Percentiles rank a stretch among this genome's conserved stretches.
Conservation (phyloP, 1,284 basidiomycete species). For the Gomphus bonarii region DNA sequence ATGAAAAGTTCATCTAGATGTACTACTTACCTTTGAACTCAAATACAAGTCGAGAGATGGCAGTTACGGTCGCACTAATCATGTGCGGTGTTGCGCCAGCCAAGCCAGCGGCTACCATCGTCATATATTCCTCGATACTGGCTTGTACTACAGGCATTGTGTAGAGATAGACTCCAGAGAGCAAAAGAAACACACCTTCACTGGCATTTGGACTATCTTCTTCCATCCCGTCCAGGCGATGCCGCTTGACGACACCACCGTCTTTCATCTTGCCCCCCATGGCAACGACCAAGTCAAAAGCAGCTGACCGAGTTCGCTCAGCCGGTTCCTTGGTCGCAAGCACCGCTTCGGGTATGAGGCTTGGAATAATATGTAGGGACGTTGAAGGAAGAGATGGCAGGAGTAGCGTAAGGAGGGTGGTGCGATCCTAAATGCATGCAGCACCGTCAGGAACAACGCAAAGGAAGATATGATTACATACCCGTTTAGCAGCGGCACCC, state of each 20-base stretch:
- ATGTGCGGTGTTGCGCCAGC: constrained; percentile 94
- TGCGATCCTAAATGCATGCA: constrained; percentile 56
- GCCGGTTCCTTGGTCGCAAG: constrained; percentile 98
- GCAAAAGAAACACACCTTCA: constrained; percentile 11
- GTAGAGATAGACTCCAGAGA: constrained; percentile 6
- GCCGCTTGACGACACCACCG: constrained; percentile 78
- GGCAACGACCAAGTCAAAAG: constrained; percentile 83
- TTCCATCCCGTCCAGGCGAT: constrained; percentile 75
- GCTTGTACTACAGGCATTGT: constrained; percentile 47
- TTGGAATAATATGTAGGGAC: constrained; percentile 78
- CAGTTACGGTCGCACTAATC: constrained; percentile 96
- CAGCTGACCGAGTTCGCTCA: constrained; percentile 81
- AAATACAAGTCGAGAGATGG: constrained; percentile 88
- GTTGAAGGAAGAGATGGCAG: constrained; percentile 62
- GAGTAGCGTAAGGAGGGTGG: constrained; percentile 68
- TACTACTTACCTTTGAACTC: constrained; percentile 77
- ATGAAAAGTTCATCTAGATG: not conserved
- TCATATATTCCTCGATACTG: constrained; percentile 87
- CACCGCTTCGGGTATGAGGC: constrained; percentile 89
- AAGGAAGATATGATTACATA: constrained; percentile 21
- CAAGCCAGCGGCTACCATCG: constrained; percentile 93
- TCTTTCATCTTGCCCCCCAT: constrained; percentile 91
- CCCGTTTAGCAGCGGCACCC: constrained; percentile 82
- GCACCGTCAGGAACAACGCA: not conserved
- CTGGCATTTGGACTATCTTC: constrained; percentile 39